A percentile compares a stretch with the other conserved stretches of the same genome.
Conservation (phyloP, 805 yeast genomes). For the Pichia rugopelliculosa region DNA sequence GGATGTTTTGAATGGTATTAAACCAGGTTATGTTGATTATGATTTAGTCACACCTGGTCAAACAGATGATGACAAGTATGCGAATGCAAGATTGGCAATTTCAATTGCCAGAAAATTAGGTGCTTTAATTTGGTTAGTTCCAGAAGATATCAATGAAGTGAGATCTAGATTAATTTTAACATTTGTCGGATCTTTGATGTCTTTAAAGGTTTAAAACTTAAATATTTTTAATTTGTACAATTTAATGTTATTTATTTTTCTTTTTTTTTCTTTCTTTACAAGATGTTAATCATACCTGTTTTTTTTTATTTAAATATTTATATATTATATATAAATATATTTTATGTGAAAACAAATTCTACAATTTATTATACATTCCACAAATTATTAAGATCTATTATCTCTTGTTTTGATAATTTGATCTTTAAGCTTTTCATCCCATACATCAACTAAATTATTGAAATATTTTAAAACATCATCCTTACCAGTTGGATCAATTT, state of each 20-base stretch:
- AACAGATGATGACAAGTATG: constrained; percentile 80
- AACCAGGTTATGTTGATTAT: constrained; percentile 97
- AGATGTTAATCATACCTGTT: not conserved
- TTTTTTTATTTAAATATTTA: too few species aligned
- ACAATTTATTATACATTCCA: not conserved
- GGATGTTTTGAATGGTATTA: constrained; percentile 86
- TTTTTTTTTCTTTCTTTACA: not conserved
- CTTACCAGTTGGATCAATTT: constrained; percentile 57
- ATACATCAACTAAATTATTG: constrained; percentile 46
- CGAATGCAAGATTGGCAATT: constrained; percentile 94
- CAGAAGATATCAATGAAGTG: constrained; percentile 97
- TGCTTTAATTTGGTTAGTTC: constrained; percentile 97
- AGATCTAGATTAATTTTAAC: constrained; percentile 90
- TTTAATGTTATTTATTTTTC: not conserved
- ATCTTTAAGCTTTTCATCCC: constrained; percentile 69
- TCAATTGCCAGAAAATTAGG: constrained; percentile 98
- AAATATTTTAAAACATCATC: constrained; percentile 62
- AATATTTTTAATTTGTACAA: not conserved
- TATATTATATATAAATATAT: too few species aligned
- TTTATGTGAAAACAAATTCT: not conserved
- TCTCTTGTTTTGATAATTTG: constrained; percentile 44
- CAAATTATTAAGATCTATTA: not conserved
- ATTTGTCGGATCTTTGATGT: constrained; percentile 93
- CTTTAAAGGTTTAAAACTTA: constrained; percentile 31
- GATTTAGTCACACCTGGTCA: constrained; percentile 76